phyloP scores from a whole-genome alignment of 768 basidiomycete species.

The Suillus occidentalis region DNA sequence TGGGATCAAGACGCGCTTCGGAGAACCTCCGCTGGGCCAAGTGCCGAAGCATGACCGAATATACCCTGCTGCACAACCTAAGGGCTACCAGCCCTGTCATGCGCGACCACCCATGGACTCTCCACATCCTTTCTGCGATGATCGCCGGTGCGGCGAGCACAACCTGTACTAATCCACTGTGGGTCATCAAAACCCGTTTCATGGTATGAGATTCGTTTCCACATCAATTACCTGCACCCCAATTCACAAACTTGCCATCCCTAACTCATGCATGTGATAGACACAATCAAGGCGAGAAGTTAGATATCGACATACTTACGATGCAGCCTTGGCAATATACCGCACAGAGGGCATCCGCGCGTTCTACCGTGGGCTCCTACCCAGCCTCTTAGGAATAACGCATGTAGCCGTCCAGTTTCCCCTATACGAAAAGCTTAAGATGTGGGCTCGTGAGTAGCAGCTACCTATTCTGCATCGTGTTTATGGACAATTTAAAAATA shows the following conservation, averaged over 20 bases:
- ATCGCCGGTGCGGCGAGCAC: conserved; percentile 92
- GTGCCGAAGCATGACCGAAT: conserved; percentile 43
- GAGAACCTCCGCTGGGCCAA: conserved; percentile 57
- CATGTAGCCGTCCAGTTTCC: conserved; percentile 99
- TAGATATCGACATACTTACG: conserved; percentile 85
- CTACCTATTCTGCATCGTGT: conserved; percentile 13
- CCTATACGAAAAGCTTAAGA: conserved; percentile 90
- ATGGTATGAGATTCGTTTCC: conserved; percentile 63
- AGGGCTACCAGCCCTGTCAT: conserved; percentile 81
- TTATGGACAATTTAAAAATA: conserved; percentile 6
- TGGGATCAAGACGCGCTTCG: conserved; percentile 84
- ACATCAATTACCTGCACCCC: conserved; percentile 5
- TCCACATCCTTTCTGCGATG: conserved; percentile 96
- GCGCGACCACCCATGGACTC: conserved; percentile 80
- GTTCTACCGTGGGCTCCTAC: conserved; percentile 92
- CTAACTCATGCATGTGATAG: conserved; percentile 38
- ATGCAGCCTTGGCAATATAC: conserved; percentile 89
- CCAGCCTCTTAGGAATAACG: conserved; percentile 88
- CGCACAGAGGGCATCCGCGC: conserved; percentile 81
- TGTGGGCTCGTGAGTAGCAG: conserved; percentile 71
- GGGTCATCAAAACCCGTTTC: conserved; percentile 99
- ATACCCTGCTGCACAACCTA: conserved; percentile 81
- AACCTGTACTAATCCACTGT: conserved; percentile 91
- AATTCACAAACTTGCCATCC: conserved; percentile 13
- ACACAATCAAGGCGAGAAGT: conserved; percentile 80